Percentiles rank a stretch among this genome's conserved stretches.
Conservation (phyloP, 106 monocot genomes). For the Phalaenopsis equestris region DNA sequence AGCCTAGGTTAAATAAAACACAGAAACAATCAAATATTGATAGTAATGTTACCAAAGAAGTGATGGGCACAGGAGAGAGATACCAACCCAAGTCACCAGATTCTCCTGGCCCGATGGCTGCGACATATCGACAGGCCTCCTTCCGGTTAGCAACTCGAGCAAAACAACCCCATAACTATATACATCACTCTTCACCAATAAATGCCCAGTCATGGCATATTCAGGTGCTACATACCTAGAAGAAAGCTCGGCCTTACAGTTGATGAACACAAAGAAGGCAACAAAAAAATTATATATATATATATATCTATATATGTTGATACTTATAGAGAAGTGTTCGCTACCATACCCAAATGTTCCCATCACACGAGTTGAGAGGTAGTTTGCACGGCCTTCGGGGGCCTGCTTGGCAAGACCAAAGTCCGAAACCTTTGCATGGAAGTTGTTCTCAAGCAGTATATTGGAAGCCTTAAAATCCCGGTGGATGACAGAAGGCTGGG, state of each 20-base stretch:
- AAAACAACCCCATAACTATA: constrained; percentile 82
- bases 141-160: constrained; percentile 63
- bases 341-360: constrained; percentile 88
- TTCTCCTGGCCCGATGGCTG: constrained; percentile 73
- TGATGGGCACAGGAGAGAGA: constrained; percentile 3
- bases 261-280: not conserved
- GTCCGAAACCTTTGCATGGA: constrained; percentile 95
- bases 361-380: constrained; percentile 98
- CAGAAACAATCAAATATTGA: not conserved
- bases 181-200: constrained; percentile 77
- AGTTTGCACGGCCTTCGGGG: constrained; percentile 81
- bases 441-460: constrained; percentile 90
- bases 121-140: constrained; percentile 65
- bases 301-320: too few relatives aligned
- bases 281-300: not conserved
- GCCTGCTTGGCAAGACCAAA: constrained; percentile 98
- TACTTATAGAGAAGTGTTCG: not conserved
- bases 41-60: not conserved
- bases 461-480: constrained; percentile 98
- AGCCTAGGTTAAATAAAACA: constrained; percentile 27
- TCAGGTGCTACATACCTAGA: constrained; percentile 77
- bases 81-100: constrained; percentile 57
- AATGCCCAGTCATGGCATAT: constrained; percentile 87
- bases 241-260: not conserved
- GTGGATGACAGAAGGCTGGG: constrained; percentile 98